phyloP scores from a whole-genome alignment of 176 grass and related monocot genomes.

The Carex cristatella region DNA sequence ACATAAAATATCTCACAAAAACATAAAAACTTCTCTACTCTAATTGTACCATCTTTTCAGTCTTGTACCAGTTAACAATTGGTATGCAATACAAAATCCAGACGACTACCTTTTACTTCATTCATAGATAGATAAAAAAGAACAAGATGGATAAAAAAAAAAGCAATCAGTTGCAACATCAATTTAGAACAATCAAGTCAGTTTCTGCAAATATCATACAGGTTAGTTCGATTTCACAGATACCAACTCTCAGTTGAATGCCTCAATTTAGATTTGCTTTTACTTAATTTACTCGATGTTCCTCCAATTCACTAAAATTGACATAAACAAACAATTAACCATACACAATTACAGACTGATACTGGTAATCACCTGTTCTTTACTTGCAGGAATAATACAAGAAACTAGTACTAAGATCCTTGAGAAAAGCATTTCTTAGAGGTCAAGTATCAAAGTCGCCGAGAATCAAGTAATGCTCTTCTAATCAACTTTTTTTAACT shows the following conservation, averaged over 20 bases:
- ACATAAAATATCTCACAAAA: not conserved
- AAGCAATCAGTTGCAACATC: not conserved
- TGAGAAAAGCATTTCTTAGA: too few species aligned
- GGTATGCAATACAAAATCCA: not conserved
- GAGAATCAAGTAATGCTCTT: too few species aligned
- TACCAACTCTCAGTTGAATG: not conserved
- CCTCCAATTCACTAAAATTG: not conserved
- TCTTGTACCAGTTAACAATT: not conserved
- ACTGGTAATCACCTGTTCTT: too few species aligned
- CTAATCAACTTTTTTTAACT: not conserved
- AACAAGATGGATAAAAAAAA: not conserved
- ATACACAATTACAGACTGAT: not conserved
- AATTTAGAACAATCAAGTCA: not conserved
- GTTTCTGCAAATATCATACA: not conserved
- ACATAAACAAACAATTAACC: not conserved
- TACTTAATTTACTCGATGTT: not conserved
- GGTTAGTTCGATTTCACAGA: not conserved
- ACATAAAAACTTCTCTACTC: not conserved
- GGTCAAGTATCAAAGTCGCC: too few species aligned
- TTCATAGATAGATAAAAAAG: not conserved
- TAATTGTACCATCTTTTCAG: not conserved
- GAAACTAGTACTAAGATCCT: too few species aligned
- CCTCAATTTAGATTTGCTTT: not conserved
- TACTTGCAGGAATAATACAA: too few species aligned
- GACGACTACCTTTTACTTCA: not conserved